Evolutionary conservation across 179 eudicot species (phyloP).

Genomic region (Beta macrorhiza): DNA sequence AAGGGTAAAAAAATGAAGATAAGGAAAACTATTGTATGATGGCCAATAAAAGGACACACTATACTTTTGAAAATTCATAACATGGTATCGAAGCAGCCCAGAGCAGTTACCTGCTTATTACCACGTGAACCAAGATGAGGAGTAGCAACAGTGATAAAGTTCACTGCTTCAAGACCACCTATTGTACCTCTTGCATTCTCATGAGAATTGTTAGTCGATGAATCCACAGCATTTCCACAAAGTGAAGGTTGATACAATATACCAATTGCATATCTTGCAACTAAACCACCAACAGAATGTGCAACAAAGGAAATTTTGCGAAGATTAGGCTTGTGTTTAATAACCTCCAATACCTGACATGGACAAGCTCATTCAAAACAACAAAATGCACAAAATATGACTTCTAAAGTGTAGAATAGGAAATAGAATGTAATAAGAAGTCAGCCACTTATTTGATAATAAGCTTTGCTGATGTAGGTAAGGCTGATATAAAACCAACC

Average conservation of each 20-base stretch:
- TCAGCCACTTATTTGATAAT: neutral
- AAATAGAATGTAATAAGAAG: conserved; percentile 5
- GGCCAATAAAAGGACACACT: too few species aligned
- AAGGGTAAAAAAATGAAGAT: neutral
- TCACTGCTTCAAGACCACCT: conserved; percentile 79
- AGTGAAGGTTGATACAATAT: conserved; percentile 56
- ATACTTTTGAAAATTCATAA: neutral
- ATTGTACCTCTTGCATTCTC: conserved; percentile 63
- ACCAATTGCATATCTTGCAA: conserved; percentile 93
- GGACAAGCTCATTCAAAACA: conserved; percentile 12
- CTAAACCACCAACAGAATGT: conserved; percentile 96
- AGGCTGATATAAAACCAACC: conserved; percentile 47
- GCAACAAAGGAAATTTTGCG: conserved; percentile 86
- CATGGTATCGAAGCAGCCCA: neutral
- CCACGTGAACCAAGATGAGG: conserved; percentile 99
- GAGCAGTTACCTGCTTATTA: conserved; percentile 67
- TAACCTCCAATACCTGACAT: conserved; percentile 74
- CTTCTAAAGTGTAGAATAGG: neutral
- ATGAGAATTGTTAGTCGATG: conserved; percentile 25
- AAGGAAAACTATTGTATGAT: neutral
- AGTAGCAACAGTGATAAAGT: conserved; percentile 92
- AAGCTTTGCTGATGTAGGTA: neutral
- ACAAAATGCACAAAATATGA: neutral
- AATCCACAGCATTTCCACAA: conserved; percentile 27
- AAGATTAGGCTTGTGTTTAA: conserved; percentile 55